A percentile compares a stretch with the other conserved stretches of the same genome.
These are phyloP conservation scores for Pythium grandisporangium DNA, from an alignment of 352 stramenopile genomes.

Conservation along the genomic window DNA sequence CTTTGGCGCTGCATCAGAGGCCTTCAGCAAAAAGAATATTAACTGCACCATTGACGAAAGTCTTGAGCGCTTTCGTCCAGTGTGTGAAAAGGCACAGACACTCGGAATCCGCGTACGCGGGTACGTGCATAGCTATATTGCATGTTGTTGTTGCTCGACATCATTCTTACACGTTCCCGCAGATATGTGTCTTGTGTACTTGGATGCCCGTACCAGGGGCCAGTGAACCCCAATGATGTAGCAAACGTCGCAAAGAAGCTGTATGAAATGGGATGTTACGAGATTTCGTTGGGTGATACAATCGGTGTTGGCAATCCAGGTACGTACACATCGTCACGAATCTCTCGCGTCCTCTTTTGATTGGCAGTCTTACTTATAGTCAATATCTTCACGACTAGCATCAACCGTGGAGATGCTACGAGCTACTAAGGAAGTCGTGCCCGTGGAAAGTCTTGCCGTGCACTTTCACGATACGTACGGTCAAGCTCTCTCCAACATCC, in stretches of 20 bases:
- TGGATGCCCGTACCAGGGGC: constrained; percentile 93
- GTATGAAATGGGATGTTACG: constrained; percentile 93
- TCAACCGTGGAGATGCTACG: constrained; percentile 79
- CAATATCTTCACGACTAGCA: constrained; percentile 16
- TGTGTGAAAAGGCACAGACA: constrained; percentile 75
- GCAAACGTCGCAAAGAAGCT: constrained; percentile 73
- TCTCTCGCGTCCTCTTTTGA: background rate
- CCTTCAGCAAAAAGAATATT: constrained; percentile 95
- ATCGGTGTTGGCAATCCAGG: constrained; percentile 90
- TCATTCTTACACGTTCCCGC: background rate
- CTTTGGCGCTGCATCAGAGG: constrained; percentile 93
- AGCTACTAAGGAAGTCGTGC: constrained; percentile 67
- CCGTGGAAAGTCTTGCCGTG: constrained; percentile 85
- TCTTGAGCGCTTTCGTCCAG: constrained; percentile 86
- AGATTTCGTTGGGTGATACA: constrained; percentile 93
- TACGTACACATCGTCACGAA: constrained; percentile 13
- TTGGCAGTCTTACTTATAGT: background rate
- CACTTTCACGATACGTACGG: constrained; percentile 98
- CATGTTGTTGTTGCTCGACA: background rate
- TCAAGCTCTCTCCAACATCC: constrained; percentile 94
- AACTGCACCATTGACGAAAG: constrained; percentile 96
- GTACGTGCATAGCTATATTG: constrained; percentile 16
- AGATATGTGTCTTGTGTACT: constrained; percentile 96
- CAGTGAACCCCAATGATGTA: constrained; percentile 78
- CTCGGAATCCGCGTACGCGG: constrained; percentile 86